Evolutionary conservation across 164 flowering plant genomes (phyloP), one percentile per base, ranked within the genome.

Genomic region (Paratinospora sagittata): DNA sequence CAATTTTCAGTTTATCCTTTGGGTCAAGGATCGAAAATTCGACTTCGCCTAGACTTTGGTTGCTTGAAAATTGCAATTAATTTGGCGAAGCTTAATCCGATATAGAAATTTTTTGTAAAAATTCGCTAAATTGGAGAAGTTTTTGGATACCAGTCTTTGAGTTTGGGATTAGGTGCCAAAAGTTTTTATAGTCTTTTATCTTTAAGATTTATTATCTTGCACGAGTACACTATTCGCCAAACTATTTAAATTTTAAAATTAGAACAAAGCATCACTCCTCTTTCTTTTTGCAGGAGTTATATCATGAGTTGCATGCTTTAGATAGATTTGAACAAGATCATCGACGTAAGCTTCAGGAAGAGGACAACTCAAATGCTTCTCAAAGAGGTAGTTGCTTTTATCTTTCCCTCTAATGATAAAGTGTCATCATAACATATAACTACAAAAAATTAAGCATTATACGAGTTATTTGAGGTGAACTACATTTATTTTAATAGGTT

Each of bases 271-370:
- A 13, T 9, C 67, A 73, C 30, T 55, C 61, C 47, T 14, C 61
- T 19, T 55, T 70, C 41, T 78, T 74, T 70, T 74, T 78, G 76
- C 85, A 93, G 98, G 98, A 93, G 78, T 78, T 93, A 34, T 93
- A 93, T 78, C 98, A 93, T 78, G 98, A 91, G 77, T 77, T 84
- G 81, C 93, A 91, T 84, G 90, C 97, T 24, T 74, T 87, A 83
- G 98, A 93, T 78, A 87, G 98, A 83, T 89, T 88, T 82, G 95
- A 93, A 72, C 97, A 87, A 80, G 98, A 93, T 74, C 86, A 89
- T 74, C 79, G 86, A 10, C 85, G 93, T 14, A 91, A 89, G 79
- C 86, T 84, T 77, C 90, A 93, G 76, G 98, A 93, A 84, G 97
- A 86, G 79, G 97, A 93, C 45, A 85, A 81, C 55, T 72, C 87